Evolutionary conservation across 225 moss, liverwort and hornwort species (phyloP).

Genomic region (Antitrichia curtipendula): DNA sequence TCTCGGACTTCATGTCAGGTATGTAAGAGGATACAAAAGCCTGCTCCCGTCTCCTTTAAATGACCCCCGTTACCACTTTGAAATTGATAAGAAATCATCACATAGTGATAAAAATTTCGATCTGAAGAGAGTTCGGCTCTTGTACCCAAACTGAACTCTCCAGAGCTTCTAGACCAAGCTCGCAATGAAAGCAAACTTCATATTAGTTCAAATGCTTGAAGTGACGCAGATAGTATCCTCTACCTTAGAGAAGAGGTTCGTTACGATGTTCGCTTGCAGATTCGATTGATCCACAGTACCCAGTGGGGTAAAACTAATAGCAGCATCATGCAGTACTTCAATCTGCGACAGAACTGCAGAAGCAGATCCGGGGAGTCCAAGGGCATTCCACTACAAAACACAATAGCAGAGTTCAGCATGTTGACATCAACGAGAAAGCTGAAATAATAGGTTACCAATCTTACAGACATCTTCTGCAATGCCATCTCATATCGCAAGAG

Average conservation of each 20-base stretch:
- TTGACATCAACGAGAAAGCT: background rate
- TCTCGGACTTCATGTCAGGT: background rate
- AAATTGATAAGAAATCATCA: background rate
- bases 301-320: background rate
- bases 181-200: background rate
- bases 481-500: background rate
- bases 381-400: background rate
- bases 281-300: background rate
- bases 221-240: background rate
- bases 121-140: background rate
- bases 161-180: background rate
- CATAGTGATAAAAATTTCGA: background rate
- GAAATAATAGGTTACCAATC: background rate
- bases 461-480: background rate
- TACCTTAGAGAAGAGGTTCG: constrained; percentile 7
- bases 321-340: background rate
- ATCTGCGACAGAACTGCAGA: background rate
- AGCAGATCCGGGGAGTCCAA: background rate
- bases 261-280: constrained; percentile 1
- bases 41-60: background rate
- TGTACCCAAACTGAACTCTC: background rate
- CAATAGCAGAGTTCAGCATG: background rate
- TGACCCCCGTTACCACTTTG: background rate
- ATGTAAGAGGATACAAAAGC: too few relatives aligned
- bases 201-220: background rate